These are phyloP conservation scores for Collybia sp. DNA, from an alignment of 768 basidiomycete species.

Conservation along the genomic window DNA sequence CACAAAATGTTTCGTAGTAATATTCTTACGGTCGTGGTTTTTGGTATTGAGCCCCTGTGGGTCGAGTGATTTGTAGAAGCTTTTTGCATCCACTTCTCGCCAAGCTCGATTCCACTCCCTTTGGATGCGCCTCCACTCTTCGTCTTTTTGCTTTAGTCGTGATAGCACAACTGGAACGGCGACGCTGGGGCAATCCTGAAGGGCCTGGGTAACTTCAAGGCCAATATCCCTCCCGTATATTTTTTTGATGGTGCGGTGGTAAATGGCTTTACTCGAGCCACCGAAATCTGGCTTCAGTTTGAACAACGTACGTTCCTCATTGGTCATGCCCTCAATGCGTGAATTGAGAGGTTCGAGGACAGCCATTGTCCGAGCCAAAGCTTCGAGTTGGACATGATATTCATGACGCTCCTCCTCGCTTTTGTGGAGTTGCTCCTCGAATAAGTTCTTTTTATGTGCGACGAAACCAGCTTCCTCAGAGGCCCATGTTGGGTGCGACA, in stretches of 20 bases:
- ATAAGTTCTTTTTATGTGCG: slow-evolving; percentile 94
- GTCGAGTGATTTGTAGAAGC: slow-evolving; percentile 97
- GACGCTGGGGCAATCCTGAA: slow-evolving; percentile 89
- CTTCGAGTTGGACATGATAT: slow-evolving; percentile 94
- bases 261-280: slow-evolving; percentile 81
- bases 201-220: slow-evolving; percentile 71
- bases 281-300: slow-evolving; percentile 85
- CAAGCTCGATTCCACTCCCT: slow-evolving; percentile 96
- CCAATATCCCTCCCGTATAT: slow-evolving; percentile 84
- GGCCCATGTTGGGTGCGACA: slow-evolving; percentile 97
- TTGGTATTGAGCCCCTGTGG: slow-evolving; percentile 96
- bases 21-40: slow-evolving; percentile 89
- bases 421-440: slow-evolving; percentile 93
- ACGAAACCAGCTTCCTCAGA: slow-evolving; percentile 94
- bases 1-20: slow-evolving; percentile 81
- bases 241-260: slow-evolving; percentile 91
- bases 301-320: slow-evolving; percentile 80
- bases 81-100: slow-evolving; percentile 95
- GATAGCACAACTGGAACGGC: slow-evolving; percentile 88
- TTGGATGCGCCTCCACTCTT: slow-evolving; percentile 93
- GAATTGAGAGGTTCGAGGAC: slow-evolving; percentile 83
- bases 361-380: slow-evolving; percentile 84
- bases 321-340: slow-evolving; percentile 84
- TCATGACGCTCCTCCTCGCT: slow-evolving; percentile 98
- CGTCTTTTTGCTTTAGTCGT: slow-evolving; percentile 89